Percentiles rank a stretch among this genome's conserved stretches.
These are phyloP conservation scores for Neopestalotiopsis clavispora DNA, from an alignment of 2,329 filamentous ascomycete genomes.

Conservation along the genomic window DNA sequence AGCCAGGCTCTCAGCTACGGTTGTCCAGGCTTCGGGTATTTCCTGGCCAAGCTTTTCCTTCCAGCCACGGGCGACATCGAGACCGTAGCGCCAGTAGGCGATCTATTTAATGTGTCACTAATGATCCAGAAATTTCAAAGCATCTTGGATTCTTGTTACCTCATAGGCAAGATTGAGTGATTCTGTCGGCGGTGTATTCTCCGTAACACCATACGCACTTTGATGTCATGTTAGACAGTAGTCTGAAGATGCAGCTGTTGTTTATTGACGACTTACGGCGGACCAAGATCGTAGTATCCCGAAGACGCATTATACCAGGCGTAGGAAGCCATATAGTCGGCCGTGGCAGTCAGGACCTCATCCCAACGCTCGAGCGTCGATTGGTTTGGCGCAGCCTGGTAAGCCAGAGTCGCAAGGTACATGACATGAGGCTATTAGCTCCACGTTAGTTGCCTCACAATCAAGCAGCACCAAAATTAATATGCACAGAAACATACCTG, in stretches of 20 bases:
- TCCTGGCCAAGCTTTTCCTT: constrained; percentile 42
- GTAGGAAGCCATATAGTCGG: constrained; percentile 38
- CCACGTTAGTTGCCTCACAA: not conserved
- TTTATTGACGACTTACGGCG: constrained; percentile 36
- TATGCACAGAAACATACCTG: constrained; percentile 27
- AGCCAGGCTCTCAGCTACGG: constrained; percentile 47
- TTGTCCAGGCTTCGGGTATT: constrained; percentile 44
- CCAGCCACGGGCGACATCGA: constrained; percentile 50
- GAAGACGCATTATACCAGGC: constrained; percentile 36
- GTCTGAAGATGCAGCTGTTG: not conserved
- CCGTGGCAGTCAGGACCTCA: constrained; percentile 30
- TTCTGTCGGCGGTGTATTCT: constrained; percentile 52
- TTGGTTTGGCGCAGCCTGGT: constrained; percentile 30
- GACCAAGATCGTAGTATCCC: constrained; percentile 46
- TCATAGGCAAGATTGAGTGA: constrained; percentile 56
- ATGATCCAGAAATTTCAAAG: not conserved
- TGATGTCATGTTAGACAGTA: not conserved
- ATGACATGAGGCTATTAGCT: constrained; percentile 48
- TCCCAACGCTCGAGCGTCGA: constrained; percentile 33
- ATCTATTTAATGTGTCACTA: constrained; percentile 24
- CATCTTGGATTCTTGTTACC: constrained; percentile 21
- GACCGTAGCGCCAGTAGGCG: constrained; percentile 55
- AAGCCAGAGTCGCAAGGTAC: constrained; percentile 34
- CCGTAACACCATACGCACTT: constrained; percentile 52
- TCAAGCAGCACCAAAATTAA: too few relatives aligned